These are phyloP conservation scores for Dothistroma septosporum DNA, from an alignment of 2,329 filamentous ascomycete species.

Conservation along the genomic window DNA sequence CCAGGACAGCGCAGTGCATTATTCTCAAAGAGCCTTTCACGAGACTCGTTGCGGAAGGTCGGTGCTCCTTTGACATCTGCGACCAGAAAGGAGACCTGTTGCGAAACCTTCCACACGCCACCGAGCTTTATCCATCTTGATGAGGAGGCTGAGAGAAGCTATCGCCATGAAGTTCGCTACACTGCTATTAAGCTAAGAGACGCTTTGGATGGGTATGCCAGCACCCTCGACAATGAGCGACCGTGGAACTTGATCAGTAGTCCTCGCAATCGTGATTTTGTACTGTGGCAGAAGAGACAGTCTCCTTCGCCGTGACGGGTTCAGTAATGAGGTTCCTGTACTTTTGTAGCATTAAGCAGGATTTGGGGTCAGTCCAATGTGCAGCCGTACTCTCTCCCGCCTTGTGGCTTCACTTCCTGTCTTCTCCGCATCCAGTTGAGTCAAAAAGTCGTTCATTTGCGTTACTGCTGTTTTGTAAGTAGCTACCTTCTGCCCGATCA, in stretches of 20 bases:
- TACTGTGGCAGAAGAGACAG: neutral
- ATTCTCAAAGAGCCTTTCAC: neutral
- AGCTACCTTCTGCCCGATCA: neutral
- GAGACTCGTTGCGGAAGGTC: too few species aligned
- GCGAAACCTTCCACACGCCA: too few species aligned
- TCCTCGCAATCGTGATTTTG: neutral
- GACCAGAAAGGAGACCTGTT: neutral
- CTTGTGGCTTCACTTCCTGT: slow-evolving; percentile 31
- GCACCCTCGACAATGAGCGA: neutral
- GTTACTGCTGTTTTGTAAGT: slow-evolving; percentile 20
- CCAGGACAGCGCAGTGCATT: neutral
- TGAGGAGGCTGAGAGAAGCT: too few species aligned
- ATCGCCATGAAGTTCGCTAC: too few species aligned
- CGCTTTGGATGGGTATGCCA: neutral
- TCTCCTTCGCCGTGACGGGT: neutral
- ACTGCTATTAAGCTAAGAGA: too few species aligned
- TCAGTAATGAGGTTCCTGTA: neutral
- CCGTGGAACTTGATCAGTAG: neutral
- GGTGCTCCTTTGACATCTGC: too few species aligned
- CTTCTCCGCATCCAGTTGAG: slow-evolving; percentile 29
- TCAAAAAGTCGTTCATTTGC: slow-evolving; percentile 30
- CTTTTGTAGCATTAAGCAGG: slow-evolving; percentile 23
- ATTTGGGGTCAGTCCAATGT: slow-evolving; percentile 32
- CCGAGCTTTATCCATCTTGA: too few species aligned
- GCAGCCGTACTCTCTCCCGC: slow-evolving; percentile 29